phyloP scores from a whole-genome alignment of 805 yeast species.

The Kuraishia hungarica region DNA sequence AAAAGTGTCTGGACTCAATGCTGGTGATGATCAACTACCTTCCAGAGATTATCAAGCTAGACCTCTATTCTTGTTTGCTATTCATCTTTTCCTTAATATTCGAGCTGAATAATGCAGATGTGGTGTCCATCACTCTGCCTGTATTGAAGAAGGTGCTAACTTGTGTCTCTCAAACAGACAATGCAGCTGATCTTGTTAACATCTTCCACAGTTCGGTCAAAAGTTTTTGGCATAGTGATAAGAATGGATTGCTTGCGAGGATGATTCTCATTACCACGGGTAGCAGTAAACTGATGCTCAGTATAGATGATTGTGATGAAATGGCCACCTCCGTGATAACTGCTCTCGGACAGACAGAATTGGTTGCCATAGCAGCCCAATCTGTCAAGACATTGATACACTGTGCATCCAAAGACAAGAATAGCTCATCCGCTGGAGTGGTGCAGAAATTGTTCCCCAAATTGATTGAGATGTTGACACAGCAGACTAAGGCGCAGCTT shows the following conservation, averaged over 20 bases:
- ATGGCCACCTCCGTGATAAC: slow-evolving; percentile 24
- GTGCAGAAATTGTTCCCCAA: slow-evolving; percentile 38
- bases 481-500: background rate
- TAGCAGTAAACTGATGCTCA: slow-evolving; percentile 22
- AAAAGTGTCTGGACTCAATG: slow-evolving; percentile 39
- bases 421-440: slow-evolving; percentile 24
- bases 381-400: slow-evolving; percentile 52
- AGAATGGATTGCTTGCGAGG: slow-evolving; percentile 32
- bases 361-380: slow-evolving; percentile 39
- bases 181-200: slow-evolving; percentile 18
- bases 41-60: slow-evolving; percentile 61
- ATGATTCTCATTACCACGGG: slow-evolving; percentile 36
- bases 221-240: slow-evolving; percentile 16
- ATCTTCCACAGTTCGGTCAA: slow-evolving; percentile 30
- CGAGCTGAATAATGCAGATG: slow-evolving; percentile 29
- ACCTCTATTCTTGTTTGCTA: slow-evolving; percentile 63
- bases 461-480: slow-evolving; percentile 25
- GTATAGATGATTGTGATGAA: slow-evolving; percentile 26
- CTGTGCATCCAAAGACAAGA: slow-evolving; percentile 19
- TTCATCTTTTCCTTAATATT: slow-evolving; percentile 52
- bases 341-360: slow-evolving; percentile 25
- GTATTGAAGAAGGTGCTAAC: slow-evolving; percentile 36
- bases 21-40: slow-evolving; percentile 57
- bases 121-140: slow-evolving; percentile 45
- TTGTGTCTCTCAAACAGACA: slow-evolving; percentile 18